These are phyloP conservation scores for Aegilops speltoides DNA, from an alignment of 176 grass and related monocot genomes.

Conservation along the genomic window DNA sequence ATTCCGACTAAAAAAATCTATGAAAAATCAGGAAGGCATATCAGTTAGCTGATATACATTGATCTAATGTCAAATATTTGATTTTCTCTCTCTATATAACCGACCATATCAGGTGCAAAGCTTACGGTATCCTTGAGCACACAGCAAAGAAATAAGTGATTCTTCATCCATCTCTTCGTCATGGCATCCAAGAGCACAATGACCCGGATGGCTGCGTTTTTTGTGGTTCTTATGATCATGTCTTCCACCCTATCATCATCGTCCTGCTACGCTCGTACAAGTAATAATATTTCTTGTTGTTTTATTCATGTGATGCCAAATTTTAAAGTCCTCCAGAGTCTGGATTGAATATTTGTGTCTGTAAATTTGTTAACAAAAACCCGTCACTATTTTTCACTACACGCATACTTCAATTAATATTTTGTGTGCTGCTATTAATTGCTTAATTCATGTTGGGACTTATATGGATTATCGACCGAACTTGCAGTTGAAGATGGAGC, in stretches of 20 bases:
- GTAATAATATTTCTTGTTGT: background rate
- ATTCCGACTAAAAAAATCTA: too few relatives aligned
- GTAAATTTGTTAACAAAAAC: background rate
- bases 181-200: background rate
- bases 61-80: too few relatives aligned
- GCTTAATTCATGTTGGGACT: background rate
- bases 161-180: background rate
- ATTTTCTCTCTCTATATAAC: too few relatives aligned
- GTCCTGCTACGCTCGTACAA: background rate
- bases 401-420: background rate
- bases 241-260: background rate
- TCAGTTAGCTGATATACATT: too few relatives aligned
- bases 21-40: too few relatives aligned
- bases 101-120: background rate
- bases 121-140: background rate
- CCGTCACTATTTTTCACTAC: background rate
- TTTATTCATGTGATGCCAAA: background rate
- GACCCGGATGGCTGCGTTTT: background rate
- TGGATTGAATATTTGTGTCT: background rate
- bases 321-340: background rate
- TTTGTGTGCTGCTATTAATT: background rate
- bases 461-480: background rate
- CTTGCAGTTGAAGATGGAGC: background rate
- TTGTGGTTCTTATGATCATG: background rate
- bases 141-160: background rate